Percentiles rank a stretch among this genome's conserved stretches.
Conservation (phyloP, 2,329 filamentous ascomycete species). For the Chrysoporthe cubensis region DNA sequence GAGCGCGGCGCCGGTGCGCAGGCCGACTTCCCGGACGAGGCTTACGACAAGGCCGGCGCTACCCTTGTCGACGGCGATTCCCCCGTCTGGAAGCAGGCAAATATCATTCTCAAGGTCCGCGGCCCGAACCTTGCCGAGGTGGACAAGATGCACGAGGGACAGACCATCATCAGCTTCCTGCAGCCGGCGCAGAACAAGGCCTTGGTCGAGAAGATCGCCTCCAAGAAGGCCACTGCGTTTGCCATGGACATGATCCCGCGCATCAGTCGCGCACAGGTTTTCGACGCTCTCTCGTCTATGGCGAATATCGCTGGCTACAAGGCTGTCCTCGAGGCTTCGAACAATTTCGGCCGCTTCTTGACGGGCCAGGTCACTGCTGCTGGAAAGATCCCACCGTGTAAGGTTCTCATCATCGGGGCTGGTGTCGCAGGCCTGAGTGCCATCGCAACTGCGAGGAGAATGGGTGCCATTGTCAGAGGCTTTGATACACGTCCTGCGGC, state of each 20-base stretch:
- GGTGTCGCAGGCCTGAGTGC: slow-evolving; percentile 88
- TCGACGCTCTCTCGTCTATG: slow-evolving; percentile 90
- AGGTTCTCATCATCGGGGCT: slow-evolving; percentile 87
- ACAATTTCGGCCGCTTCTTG: slow-evolving; percentile 84
- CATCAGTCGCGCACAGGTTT: slow-evolving; percentile 86
- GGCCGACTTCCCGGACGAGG: slow-evolving; percentile 77
- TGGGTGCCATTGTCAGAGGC: slow-evolving; percentile 87
- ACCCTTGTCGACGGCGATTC: slow-evolving; percentile 70
- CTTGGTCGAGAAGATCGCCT: slow-evolving; percentile 73
- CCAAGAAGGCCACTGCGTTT: slow-evolving; percentile 74
- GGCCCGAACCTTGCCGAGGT: slow-evolving; percentile 73
- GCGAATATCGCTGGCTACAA: slow-evolving; percentile 95
- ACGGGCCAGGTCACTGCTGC: slow-evolving; percentile 90
- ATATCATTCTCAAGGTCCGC: slow-evolving; percentile 85
- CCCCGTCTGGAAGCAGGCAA: slow-evolving; percentile 72
- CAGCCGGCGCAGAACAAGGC: slow-evolving; percentile 81
- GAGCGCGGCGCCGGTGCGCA: slow-evolving; percentile 79
- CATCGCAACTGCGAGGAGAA: slow-evolving; percentile 81
- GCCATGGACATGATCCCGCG: slow-evolving; percentile 94
- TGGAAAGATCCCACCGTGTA: slow-evolving; percentile 87
- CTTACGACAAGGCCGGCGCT: slow-evolving; percentile 78
- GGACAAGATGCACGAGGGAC: slow-evolving; percentile 66
- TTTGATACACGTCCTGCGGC: slow-evolving; percentile 91
- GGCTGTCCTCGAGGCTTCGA: slow-evolving; percentile 85
- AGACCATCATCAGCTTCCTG: slow-evolving; percentile 80